Evolutionary conservation across 768 basidiomycete species (phyloP).

Genomic region (Tricholoma furcatifolium): DNA sequence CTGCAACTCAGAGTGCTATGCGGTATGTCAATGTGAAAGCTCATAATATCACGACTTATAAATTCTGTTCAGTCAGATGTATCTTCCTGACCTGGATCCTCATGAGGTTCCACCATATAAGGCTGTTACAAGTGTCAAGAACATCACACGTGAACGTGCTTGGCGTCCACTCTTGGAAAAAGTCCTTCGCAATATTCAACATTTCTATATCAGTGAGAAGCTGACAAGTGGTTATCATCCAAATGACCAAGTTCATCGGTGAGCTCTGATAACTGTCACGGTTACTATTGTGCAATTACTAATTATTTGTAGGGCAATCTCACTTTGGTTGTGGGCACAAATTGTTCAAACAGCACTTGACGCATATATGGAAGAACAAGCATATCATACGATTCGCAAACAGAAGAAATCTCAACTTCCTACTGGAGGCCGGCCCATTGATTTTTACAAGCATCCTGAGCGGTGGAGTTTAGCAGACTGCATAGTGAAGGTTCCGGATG

Average conservation of each 20-base stretch:
- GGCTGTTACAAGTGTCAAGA: constrained; percentile 24
- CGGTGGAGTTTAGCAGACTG: constrained; percentile 15
- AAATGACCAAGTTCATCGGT: constrained; percentile 20
- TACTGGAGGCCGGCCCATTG: constrained; percentile 19
- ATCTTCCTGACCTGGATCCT: constrained; percentile 18
- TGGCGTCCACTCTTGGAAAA: constrained; percentile 28
- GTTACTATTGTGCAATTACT: neutral
- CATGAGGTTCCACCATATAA: constrained; percentile 20
- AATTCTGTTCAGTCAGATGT: constrained; percentile 10
- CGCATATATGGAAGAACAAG: constrained; percentile 10
- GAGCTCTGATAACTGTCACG: constrained; percentile 6
- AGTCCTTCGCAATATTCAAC: constrained; percentile 23
- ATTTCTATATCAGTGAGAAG: constrained; percentile 19
- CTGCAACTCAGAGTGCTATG: constrained; percentile 19
- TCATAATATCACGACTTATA: neutral
- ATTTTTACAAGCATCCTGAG: constrained; percentile 22
- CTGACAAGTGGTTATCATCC: constrained; percentile 18
- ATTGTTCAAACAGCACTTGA: constrained; percentile 22
- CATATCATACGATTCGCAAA: constrained; percentile 16
- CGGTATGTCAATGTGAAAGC: constrained; percentile 13
- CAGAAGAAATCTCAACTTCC: constrained; percentile 23
- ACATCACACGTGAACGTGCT: constrained; percentile 26
- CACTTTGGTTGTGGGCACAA: constrained; percentile 24
- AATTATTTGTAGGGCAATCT: constrained; percentile 13
- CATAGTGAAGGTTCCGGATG: constrained; percentile 16